These are phyloP conservation scores for Corchorus capsularis DNA, from an alignment of 345 rosid species.

Conservation along the genomic window DNA sequence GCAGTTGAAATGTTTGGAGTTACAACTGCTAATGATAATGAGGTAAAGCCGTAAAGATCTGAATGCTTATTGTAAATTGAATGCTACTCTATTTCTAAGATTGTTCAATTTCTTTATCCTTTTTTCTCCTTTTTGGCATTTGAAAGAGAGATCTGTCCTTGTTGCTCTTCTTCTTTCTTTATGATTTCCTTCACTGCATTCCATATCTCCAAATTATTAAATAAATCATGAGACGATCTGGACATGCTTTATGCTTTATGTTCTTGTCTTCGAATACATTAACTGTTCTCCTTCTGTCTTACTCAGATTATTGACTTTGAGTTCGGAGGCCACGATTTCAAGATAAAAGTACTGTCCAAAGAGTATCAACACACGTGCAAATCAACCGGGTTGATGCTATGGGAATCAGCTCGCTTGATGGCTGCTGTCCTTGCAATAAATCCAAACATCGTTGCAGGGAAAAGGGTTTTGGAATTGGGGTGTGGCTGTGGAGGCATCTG, in stretches of 20 bases:
- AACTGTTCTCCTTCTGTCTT: not conserved
- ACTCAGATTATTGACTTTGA: no score
- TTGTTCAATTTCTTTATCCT: no score
- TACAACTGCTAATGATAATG: constrained; percentile 48
- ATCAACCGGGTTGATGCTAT: constrained; percentile 88
- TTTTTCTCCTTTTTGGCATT: no score
- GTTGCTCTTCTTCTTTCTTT: no score
- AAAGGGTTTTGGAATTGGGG: constrained; percentile 75
- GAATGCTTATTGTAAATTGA: not conserved
- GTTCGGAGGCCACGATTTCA: not conserved
- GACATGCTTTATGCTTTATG: no score
- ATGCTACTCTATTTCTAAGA: not conserved
- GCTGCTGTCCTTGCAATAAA: constrained; percentile 73
- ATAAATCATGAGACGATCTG: no score
- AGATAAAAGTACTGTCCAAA: constrained; percentile 43
- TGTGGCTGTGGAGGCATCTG: constrained; percentile 87
- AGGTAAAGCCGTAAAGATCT: constrained; percentile 59
- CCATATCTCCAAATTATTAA: no score
- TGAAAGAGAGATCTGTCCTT: no score
- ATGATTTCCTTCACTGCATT: no score
- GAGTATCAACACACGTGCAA: constrained; percentile 90
- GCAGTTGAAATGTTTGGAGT: constrained; percentile 80
- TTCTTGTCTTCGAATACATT: not conserved
- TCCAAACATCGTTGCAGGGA: constrained; percentile 66
- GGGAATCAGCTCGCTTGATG: constrained; percentile 26